Base-by-base conservation (phyloP, 176 grass and related monocot genomes). In the Juncus inflexus region DNA sequence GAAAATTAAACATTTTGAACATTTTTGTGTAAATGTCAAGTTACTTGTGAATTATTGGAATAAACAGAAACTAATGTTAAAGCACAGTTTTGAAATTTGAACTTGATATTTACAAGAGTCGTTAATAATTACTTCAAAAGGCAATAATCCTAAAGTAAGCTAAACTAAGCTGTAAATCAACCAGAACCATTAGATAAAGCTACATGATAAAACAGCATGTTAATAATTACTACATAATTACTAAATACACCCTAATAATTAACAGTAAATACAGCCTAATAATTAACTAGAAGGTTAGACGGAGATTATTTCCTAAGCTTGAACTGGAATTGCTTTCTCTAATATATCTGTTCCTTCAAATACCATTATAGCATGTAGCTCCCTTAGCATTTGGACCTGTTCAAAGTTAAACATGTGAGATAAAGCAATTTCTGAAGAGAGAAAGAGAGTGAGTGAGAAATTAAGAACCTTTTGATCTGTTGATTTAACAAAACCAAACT, bases 401-500 rank as follows among this genome's bases (percentile, higher is more conserved):
- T 42, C 16, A 40, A 40, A 35, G 19, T 50, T 19, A 8, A 37
- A 57, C 12, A 68, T 10, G 50, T 50, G 28, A 15, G 13, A 2
- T 36, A 15, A 14, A 42, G 37, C n/a, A 65, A 52, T 4, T 9
- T 49, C 43, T 36, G 60, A 43, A 50, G 63, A 37, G 12, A 52
- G 41, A 58, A 69, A 9, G 4, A 6, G 8, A 54, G 2, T 70
- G 66, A 14, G 14, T 61, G 4, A 55, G n/a, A 13, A 51, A 58
- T 36, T 15, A 11, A 10, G 65, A 74, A 95, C 90, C 82, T 78
- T 73, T 72, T 95, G 72, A 49, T 77, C 60, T 64, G 85, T 71
- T 51, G 77, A 68, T 72, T 86, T 73, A 60, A 57, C 81, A 86
- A 89, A 95, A 15, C 85, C 90, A 37, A 95, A 80, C 70, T 83